Conservation (phyloP, 805 yeast species). For the Teunomyces cretensis region DNA sequence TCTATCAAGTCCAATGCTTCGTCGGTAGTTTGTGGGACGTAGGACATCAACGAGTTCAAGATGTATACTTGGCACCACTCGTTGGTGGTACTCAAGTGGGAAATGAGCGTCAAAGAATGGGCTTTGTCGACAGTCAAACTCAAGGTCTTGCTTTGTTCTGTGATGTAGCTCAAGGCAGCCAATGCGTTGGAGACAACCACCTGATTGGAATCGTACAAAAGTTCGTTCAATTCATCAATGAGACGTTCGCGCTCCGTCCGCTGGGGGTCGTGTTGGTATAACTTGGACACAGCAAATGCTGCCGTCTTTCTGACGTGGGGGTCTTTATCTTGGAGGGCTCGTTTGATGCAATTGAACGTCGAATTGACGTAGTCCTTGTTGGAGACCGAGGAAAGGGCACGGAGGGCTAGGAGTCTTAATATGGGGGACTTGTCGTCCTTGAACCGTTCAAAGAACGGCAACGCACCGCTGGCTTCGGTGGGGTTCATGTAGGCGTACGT, state of each 20-base stretch:
- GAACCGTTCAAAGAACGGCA: conserved; percentile 57
- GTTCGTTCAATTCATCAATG: conserved; percentile 48
- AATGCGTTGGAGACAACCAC: conserved; percentile 70
- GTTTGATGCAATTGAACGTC: conserved; percentile 40
- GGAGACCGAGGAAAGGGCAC: conserved; percentile 62
- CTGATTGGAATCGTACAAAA: conserved; percentile 57
- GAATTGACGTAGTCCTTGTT: conserved; percentile 50
- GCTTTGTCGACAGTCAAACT: conserved; percentile 52
- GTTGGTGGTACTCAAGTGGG: conserved; percentile 36
- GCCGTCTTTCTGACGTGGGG: conserved; percentile 68
- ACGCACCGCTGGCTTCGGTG: conserved; percentile 51
- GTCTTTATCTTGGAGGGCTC: conserved; percentile 45
- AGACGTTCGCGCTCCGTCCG: conserved; percentile 45
- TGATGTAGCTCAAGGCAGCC: conserved; percentile 62
- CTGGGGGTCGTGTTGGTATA: conserved; percentile 55
- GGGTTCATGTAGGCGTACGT: conserved; percentile 62
- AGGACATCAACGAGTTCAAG: conserved; percentile 62
- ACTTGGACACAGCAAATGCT: conserved; percentile 63
- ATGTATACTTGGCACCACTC: conserved; percentile 78
- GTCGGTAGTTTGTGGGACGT: conserved; percentile 65
- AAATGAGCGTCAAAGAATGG: conserved; percentile 38
- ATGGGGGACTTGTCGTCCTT: conserved; percentile 46
- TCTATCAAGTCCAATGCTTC: conserved; percentile 71
- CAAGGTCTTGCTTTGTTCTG: conserved; percentile 53
- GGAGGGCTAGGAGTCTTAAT: conserved; percentile 59